Evolutionary conservation across 176 grass and related monocot genomes (phyloP).

Genomic region (Aegilops tauschii): DNA sequence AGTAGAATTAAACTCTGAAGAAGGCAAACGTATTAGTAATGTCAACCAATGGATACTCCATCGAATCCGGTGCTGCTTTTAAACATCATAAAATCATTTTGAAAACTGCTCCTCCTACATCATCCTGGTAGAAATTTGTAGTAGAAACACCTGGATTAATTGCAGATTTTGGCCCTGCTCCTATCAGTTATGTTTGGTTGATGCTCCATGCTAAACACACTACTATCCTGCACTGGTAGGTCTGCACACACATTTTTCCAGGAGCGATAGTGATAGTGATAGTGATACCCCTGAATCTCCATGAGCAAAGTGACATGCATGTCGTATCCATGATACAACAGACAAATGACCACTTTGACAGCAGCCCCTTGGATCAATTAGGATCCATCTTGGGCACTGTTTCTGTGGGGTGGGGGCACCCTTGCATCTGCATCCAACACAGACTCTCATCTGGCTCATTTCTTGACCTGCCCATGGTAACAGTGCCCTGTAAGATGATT

Average conservation of each 20-base stretch:
- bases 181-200: too few relatives aligned
- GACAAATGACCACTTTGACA: not conserved
- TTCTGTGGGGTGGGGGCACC: too few relatives aligned
- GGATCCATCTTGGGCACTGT: too few relatives aligned
- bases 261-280: not conserved
- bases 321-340: not conserved
- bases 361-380: not conserved
- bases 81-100: not conserved
- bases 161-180: too few relatives aligned
- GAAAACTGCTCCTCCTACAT: not conserved
- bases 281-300: not conserved
- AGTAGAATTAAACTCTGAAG: not conserved
- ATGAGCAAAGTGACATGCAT: not conserved
- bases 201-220: not conserved
- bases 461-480: not conserved
- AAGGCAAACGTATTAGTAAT: not conserved
- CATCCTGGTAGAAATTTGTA: not conserved
- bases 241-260: not conserved
- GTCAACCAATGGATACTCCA: not conserved
- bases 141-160: not conserved
- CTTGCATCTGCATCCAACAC: constrained; percentile 17
- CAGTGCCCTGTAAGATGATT: not conserved
- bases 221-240: not conserved
- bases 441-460: not conserved
- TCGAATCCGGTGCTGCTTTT: not conserved